These are phyloP conservation scores for Vitis cinerea DNA, from an alignment of 164 flowering plant species.

Conservation along the genomic window DNA sequence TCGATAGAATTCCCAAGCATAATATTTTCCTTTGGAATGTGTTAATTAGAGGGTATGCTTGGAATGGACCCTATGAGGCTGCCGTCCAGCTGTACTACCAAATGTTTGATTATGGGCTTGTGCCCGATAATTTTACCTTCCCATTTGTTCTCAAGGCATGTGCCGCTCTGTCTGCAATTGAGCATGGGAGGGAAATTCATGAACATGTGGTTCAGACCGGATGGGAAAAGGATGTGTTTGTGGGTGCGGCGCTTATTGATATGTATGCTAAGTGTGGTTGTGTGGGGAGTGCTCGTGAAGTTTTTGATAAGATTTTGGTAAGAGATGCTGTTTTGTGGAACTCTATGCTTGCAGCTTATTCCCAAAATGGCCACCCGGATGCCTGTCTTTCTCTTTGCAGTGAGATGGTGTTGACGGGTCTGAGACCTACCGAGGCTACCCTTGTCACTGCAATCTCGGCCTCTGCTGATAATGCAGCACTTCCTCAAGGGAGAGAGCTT, in stretches of 20 bases:
- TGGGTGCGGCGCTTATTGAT: constrained; percentile 49
- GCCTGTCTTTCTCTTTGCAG: constrained; percentile 29
- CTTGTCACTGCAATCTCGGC: constrained; percentile 42
- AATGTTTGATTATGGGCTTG: constrained; percentile 38
- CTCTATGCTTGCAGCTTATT: constrained; percentile 48
- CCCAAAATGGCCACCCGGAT: constrained; percentile 38
- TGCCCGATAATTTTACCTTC: constrained; percentile 49
- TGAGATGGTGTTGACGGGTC: constrained; percentile 30
- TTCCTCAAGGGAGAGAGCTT: constrained; percentile 46
- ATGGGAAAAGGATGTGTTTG: constrained; percentile 44
- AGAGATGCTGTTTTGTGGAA: constrained; percentile 52
- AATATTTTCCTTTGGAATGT: constrained; percentile 54
- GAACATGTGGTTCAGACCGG: constrained; percentile 22
- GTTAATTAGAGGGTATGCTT: constrained; percentile 50
- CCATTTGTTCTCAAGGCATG: constrained; percentile 60
- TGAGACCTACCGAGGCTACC: constrained; percentile 42
- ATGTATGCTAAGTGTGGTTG: constrained; percentile 54
- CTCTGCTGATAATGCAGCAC: constrained; percentile 41
- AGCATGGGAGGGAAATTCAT: constrained; percentile 42
- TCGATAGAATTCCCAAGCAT: constrained; percentile 46
- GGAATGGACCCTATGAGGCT: constrained; percentile 43
- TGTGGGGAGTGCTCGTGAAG: constrained; percentile 28
- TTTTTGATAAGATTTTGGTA: constrained; percentile 34
- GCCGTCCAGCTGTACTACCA: constrained; percentile 39
- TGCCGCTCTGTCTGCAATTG: constrained; percentile 32